These are phyloP conservation scores for Lactifluus hygrophoroides DNA, from an alignment of 768 basidiomycete species.

Conservation along the genomic window DNA sequence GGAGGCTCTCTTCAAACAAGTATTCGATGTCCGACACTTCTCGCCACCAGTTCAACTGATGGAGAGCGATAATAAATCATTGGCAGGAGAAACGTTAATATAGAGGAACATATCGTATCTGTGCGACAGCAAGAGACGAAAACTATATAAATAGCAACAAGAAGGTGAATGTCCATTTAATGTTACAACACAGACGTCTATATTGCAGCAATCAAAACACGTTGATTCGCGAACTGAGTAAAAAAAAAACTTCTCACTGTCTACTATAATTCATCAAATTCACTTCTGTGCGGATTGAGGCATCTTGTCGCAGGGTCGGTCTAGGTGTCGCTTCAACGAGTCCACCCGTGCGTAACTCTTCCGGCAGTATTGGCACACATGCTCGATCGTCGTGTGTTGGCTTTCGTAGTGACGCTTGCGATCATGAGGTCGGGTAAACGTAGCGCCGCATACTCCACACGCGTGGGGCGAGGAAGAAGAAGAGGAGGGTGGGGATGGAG, in stretches of 20 bases:
- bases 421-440: slow-evolving; percentile 75
- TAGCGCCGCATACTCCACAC: slow-evolving; percentile 69
- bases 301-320: slow-evolving; percentile 67
- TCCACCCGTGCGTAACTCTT: slow-evolving; percentile 75
- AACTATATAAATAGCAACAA: background rate
- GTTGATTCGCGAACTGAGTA: background rate
- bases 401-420: slow-evolving; percentile 76
- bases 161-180: background rate
- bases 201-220: slow-evolving; percentile 7
- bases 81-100: slow-evolving; percentile 5
- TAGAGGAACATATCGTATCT: slow-evolving; percentile 6
- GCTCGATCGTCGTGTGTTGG: slow-evolving; percentile 57
- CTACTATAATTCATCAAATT: background rate
- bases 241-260: background rate
- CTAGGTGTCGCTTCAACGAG: slow-evolving; percentile 74
- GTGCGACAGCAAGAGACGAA: background rate
- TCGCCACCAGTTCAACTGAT: slow-evolving; percentile 5
- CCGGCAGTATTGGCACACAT: slow-evolving; percentile 63
- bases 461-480: slow-evolving; percentile 54
- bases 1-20: background rate
- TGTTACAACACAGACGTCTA: slow-evolving; percentile 9
- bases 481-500: slow-evolving; percentile 23
- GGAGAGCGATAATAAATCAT: slow-evolving; percentile 1
- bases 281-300: slow-evolving; percentile 12
- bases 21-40: background rate